Base-by-base conservation (phyloP, 768 basidiomycete genomes). In the Hericium alpestre region DNA sequence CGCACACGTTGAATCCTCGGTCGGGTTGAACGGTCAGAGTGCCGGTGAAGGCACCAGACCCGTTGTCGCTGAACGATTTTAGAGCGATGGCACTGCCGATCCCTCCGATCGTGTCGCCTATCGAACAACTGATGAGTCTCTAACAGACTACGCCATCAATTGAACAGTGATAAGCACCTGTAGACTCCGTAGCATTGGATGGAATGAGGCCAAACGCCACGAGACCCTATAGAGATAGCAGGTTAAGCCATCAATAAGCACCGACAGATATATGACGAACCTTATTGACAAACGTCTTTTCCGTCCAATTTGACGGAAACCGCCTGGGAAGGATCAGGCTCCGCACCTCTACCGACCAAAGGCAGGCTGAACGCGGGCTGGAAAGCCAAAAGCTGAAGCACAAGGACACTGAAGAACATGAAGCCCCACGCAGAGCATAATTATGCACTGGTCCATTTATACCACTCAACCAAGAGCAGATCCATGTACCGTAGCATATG, bases 181-280 rank as follows among this genome's bases (percentile, higher is more conserved):
- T 81, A 0, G 79, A 80, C 38, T 84, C 82, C 5, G 59, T 71
- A 60, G 78, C 76, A 62, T 82, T 72, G 2, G 80, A 77, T 1
- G 80, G 79, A 54, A 85, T 83, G n/a, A 78, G 68, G 5, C 82
- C 83, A 63, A 83, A 84, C 1, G 71, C 82, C 15, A 83, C 81
- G 0, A 82, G 64, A 18, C 81, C 81, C 78, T 83, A 56, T 38
- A 51, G 38, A 7, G 32, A 32, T 32, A 32, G 8, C 32, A 16
- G 16, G 23, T 43, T 37, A 11, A 46, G 4, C 22, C 3, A 46
- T 12, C 23, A n/a, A 53, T 13, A 56, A 51, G 22, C 43, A 40
- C 46, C 53, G 23, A 39, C 38, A 20, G 11, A 50, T 5, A 6
- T 10, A 46, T 2, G 7, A 13, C 59, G 43, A 16, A 69, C 71